Conservation (phyloP, 352 stramenopile species). For the Phytophthora hibernalis region DNA sequence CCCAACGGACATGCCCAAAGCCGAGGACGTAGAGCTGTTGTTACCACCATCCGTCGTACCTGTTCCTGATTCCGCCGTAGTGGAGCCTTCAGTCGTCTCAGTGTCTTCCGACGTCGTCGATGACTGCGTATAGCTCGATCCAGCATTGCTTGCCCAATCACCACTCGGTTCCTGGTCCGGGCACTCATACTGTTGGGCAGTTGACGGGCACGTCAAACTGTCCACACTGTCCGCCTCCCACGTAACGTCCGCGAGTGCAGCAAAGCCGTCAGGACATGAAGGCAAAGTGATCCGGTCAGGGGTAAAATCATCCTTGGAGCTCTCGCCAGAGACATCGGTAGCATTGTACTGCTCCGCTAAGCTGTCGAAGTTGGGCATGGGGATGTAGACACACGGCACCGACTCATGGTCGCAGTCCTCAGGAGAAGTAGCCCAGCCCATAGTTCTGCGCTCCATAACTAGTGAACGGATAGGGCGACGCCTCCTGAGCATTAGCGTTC, state of each 20-base stretch:
- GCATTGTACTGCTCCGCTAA: conserved; percentile 56
- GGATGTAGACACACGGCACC: conserved; percentile 68
- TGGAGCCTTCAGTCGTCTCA: conserved; percentile 15
- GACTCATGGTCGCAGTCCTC: conserved; percentile 67
- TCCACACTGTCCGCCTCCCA: conserved; percentile 52
- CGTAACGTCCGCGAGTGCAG: conserved; percentile 40
- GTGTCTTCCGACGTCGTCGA: conserved; percentile 31
- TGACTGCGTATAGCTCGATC: conserved; percentile 30
- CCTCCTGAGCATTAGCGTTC: conserved; percentile 61
- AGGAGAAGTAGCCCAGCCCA: conserved; percentile 80
- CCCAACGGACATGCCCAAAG: conserved; percentile 24
- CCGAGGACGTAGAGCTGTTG: conserved; percentile 25
- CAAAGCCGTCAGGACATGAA: conserved; percentile 46
- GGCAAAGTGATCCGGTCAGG: conserved; percentile 38
- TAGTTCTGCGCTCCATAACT: conserved; percentile 76
- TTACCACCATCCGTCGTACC: conserved; percentile 21
- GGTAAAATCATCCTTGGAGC: conserved; percentile 43
- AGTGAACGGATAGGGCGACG: conserved; percentile 78
- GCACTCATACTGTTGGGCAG: conserved; percentile 51
- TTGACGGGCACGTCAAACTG: conserved; percentile 47
- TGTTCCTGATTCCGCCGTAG: conserved; percentile 10
- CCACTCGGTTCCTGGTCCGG: conserved; percentile 54
- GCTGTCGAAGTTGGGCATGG: conserved; percentile 74
- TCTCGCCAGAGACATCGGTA: conserved; percentile 50
- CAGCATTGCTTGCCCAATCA: conserved; percentile 45